Evolutionary conservation across 768 basidiomycete species (phyloP).

Genomic region (Collybiopsis confluens): DNA sequence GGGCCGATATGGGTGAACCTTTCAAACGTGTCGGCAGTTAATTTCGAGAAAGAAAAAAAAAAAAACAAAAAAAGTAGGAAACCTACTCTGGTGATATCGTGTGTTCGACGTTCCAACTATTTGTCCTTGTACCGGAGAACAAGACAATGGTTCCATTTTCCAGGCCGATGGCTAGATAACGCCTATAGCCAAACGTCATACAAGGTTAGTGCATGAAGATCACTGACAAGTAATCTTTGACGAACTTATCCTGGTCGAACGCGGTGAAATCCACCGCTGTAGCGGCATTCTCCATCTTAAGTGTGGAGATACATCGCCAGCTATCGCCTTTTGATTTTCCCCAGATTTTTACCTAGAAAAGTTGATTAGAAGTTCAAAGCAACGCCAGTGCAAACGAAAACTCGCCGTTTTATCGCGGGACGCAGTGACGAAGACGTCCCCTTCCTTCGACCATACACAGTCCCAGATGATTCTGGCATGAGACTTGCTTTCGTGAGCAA

Average conservation of each 20-base stretch:
- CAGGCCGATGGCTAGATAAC: conserved; percentile 74
- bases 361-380: neutral
- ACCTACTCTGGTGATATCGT: conserved; percentile 52
- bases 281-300: conserved; percentile 73
- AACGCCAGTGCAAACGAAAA: neutral
- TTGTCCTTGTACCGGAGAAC: conserved; percentile 35
- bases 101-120: conserved; percentile 42
- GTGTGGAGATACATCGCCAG: conserved; percentile 56
- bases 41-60: too few relatives aligned
- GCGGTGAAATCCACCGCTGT: conserved; percentile 75
- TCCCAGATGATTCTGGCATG: conserved; percentile 97
- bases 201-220: neutral
- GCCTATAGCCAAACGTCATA: too few relatives aligned
- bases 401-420: conserved; percentile 91
- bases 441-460: conserved; percentile 78
- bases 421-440: conserved; percentile 83
- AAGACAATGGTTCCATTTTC: conserved; percentile 77
- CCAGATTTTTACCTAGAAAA: conserved; percentile 84
- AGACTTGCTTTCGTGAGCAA: conserved; percentile 66
- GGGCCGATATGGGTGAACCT: conserved; percentile 77
- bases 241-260: conserved; percentile 37
- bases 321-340: conserved; percentile 28
- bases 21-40: too few relatives aligned
- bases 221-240: neutral
- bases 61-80: neutral